Evolutionary conservation across 2,329 filamentous ascomycete genomes (phyloP).

Genomic region (Penicillium sumatraense): DNA sequence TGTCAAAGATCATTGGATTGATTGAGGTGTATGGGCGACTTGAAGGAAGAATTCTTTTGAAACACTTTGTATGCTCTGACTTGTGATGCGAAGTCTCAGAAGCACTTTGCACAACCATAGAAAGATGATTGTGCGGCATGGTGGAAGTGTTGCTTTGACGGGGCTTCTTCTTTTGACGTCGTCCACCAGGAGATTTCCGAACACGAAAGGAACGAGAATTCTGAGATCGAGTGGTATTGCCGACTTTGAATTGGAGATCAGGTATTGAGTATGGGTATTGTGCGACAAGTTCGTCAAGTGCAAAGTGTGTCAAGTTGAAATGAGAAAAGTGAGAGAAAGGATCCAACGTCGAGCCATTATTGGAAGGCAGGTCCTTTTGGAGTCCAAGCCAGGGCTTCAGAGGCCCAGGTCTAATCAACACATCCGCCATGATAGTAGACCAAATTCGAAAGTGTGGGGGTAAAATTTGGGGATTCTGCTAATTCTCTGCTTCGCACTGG

Average conservation of each 20-base stretch:
- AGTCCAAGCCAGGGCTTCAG: slow-evolving; percentile 10
- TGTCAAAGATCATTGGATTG: not conserved
- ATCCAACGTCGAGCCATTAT: no score
- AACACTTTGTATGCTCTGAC: not conserved
- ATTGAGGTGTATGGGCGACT: not conserved
- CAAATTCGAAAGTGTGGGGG: not conserved
- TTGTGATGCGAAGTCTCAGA: not conserved
- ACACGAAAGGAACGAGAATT: not conserved
- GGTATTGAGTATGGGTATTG: not conserved
- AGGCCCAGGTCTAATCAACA: slow-evolving; percentile 14
- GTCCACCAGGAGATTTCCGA: not conserved
- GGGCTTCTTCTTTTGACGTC: not conserved
- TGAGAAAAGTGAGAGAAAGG: slow-evolving; percentile 6
- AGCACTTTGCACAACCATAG: not conserved
- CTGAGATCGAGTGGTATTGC: not conserved
- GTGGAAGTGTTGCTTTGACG: not conserved
- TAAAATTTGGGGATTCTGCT: not conserved
- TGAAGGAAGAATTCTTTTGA: not conserved
- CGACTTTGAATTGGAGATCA: not conserved
- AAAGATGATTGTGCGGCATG: not conserved
- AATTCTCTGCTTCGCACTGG: slow-evolving; percentile 1
- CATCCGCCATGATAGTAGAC: slow-evolving; percentile 17
- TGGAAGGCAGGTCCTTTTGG: slow-evolving; percentile 9
- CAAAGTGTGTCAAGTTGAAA: not conserved
- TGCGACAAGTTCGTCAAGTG: not conserved